Percentiles rank a stretch among this genome's conserved stretches.
phyloP scores from a whole-genome alignment of 2,329 filamentous ascomycete species.

The Neofusicoccum umdonicola region DNA sequence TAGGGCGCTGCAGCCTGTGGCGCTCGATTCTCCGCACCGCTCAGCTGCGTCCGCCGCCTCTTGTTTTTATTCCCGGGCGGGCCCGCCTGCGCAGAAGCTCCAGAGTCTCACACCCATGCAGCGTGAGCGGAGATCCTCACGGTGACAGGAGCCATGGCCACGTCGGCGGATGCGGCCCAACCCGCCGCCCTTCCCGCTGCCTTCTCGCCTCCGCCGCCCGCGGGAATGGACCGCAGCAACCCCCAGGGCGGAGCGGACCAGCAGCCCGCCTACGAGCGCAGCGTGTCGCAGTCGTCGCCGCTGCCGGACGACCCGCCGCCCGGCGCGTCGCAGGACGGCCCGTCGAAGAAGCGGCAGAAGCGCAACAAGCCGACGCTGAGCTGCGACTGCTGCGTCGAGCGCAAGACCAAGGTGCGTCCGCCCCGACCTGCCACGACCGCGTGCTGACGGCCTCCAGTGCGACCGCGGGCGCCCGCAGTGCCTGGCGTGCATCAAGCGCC shows the following conservation, averaged over 20 bases:
- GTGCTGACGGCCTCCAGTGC: constrained; percentile 52
- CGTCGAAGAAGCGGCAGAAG: constrained; percentile 66
- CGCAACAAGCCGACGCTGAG: constrained; percentile 80
- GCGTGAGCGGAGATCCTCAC: constrained; percentile 5
- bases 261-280: background rate
- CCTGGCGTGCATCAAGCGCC: constrained; percentile 67
- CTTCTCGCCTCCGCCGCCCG: background rate
- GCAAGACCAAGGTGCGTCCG: constrained; percentile 70
- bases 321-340: background rate
- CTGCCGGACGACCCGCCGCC: background rate
- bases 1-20: background rate
- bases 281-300: background rate
- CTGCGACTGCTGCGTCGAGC: constrained; percentile 75
- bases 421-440: background rate
- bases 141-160: constrained; percentile 14
- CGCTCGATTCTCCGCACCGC: constrained; percentile 2
- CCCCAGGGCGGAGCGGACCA: background rate
- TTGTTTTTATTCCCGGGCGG: constrained; percentile 15
- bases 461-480: constrained; percentile 65
- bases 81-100: background rate
- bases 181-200: constrained; percentile 1
- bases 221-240: background rate
- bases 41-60: background rate
- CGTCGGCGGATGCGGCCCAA: background rate
- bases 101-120: constrained; percentile 14